These are phyloP conservation scores for Hamamelis virginiana DNA, from an alignment of 164 flowering plant species.

Conservation along the genomic window DNA sequence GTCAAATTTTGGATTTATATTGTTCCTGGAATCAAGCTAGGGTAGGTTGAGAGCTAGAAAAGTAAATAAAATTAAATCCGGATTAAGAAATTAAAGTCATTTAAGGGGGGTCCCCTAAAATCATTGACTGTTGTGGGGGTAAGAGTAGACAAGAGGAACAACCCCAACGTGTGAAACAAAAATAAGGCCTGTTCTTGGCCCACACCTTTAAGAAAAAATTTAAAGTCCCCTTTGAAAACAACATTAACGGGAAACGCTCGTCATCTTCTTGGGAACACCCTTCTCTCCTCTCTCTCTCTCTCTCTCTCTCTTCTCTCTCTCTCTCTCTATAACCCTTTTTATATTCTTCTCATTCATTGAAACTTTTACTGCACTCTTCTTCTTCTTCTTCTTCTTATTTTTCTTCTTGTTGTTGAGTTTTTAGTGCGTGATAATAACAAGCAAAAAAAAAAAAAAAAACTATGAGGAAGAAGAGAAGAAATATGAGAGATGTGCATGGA, in stretches of 20 bases:
- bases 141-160: slow-evolving; percentile 20
- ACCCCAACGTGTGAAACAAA: slow-evolving; percentile 33
- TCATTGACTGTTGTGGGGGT: background rate
- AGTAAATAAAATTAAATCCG: background rate
- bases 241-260: slow-evolving; percentile 34
- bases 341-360: background rate
- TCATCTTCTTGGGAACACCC: slow-evolving; percentile 34
- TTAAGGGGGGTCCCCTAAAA: background rate
- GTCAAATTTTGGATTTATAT: background rate
- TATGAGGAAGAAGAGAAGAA: slow-evolving; percentile 16
- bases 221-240: slow-evolving; percentile 19
- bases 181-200: slow-evolving; percentile 21
- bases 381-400: background rate
- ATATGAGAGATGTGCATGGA: background rate
- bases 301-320: slow-evolving; percentile 12
- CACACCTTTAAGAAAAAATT: slow-evolving; percentile 1
- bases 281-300: slow-evolving; percentile 12
- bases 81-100: background rate
- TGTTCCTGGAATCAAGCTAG: background rate
- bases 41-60: background rate
- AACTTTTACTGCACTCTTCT: background rate
- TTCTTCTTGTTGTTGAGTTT: background rate
- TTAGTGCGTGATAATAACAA: background rate
- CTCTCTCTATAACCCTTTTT: slow-evolving; percentile 5
- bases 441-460: background rate